Evolutionary conservation across 768 basidiomycete species (phyloP), one percentile per base, ranked within the genome.

Genomic region (Cantharellus anzutake): DNA sequence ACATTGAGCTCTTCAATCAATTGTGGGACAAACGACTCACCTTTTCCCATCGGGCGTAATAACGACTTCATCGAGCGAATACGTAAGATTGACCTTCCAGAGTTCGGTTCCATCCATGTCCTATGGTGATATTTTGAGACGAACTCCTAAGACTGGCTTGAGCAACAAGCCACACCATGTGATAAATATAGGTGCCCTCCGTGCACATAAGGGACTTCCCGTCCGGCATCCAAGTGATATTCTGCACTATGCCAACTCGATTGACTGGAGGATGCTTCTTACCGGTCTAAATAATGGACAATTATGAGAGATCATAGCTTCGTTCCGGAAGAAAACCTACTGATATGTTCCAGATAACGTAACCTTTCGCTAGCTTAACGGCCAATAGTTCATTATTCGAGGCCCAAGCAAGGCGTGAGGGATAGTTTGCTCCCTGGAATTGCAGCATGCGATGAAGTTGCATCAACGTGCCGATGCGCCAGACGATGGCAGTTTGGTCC

Each of bases 371-470:
- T 52, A 83, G 73, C 69, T 82, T 84, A 2, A 82, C 84, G 7
- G 86, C 68, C 4, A 87, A 71, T 55, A 57, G 68, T 56, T 74
- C 73, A 14, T 84, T 82, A 41, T 73, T 76, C 0, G 83, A 83
- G 7, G 83, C 82, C 82, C 84, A 87, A 39, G 82, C 83, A n/a
- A 86, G 75, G 11, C 78, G 75, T n/a, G n/a, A n/a, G n/a, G n/a
- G n/a, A n/a, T n/a, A n/a, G n/a, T n/a, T n/a, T n/a, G n/a, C n/a
- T n/a, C n/a, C n/a, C n/a, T n/a, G n/a, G n/a, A n/a, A n/a, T n/a
- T 79, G 80, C n/a, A 86, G 74, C 14, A 78, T 75, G 48, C 81
- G 77, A 65, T 84, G 82, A 2, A 74, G 71, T n/a, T 71, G 69
- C 61, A 81, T 78, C 5, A 78, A 75, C 59, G 79, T 76, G 2